Evolutionary conservation across 2,329 filamentous ascomycete species (phyloP).

Genomic region (Scedosporium minutisporum): DNA sequence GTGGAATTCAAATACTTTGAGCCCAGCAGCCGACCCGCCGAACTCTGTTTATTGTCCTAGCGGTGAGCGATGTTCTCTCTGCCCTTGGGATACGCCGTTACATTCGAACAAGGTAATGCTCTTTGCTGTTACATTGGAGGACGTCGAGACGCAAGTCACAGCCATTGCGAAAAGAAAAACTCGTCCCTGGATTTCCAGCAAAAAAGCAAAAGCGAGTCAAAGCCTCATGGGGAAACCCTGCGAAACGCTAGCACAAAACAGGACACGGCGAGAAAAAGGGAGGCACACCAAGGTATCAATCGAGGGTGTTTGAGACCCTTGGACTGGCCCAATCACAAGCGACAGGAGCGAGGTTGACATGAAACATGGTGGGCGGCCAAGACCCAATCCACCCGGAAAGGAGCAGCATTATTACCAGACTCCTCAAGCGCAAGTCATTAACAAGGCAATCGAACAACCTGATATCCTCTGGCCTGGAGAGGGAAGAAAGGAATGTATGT

Average conservation of each 20-base stretch:
- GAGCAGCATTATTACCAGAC: background rate
- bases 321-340: constrained; percentile 2
- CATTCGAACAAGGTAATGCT: too few species aligned
- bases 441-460: too few species aligned
- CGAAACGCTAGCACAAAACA: background rate
- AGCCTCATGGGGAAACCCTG: background rate
- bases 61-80: too few species aligned
- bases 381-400: background rate
- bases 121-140: background rate
- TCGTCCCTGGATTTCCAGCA: background rate
- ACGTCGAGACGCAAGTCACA: background rate
- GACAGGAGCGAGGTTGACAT: background rate
- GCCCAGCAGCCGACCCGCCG: too few species aligned
- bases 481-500: too few species aligned
- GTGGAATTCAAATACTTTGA: too few species aligned
- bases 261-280: background rate
- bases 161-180: background rate
- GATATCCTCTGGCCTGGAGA: too few species aligned
- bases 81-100: too few species aligned
- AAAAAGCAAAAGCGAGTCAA: background rate
- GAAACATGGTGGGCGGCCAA: constrained; percentile 6
- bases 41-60: too few species aligned
- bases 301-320: constrained; percentile 3
- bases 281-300: background rate
- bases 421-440: background rate